phyloP scores from a whole-genome alignment of 31 red algal genomes.

The Pterothamnion heteromorphum region DNA sequence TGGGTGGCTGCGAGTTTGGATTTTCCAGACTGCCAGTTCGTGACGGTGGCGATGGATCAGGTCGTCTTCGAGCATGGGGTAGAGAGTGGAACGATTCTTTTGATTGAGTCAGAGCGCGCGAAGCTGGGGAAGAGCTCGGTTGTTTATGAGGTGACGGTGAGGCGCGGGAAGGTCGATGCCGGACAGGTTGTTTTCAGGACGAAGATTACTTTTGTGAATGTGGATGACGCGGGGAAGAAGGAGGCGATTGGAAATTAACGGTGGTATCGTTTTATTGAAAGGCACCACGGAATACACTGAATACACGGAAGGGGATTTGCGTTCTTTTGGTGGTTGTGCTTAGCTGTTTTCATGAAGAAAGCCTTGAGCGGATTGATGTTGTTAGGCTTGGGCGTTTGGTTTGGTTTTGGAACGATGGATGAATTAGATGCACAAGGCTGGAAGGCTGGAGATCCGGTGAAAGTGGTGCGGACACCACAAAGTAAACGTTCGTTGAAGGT shows the following conservation, averaged over 20 bases:
- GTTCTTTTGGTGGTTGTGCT: too few species aligned
- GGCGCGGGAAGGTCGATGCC: neutral
- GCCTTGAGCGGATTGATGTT: too few species aligned
- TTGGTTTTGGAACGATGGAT: too few species aligned
- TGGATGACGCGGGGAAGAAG: neutral
- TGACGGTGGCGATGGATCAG: constrained; percentile 10
- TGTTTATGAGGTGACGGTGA: neutral
- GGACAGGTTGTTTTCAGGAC: neutral
- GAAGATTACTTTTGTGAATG: constrained; percentile 6
- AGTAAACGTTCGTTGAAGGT: neutral
- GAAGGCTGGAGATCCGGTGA: too few species aligned
- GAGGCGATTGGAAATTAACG: neutral
- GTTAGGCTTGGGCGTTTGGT: too few species aligned
- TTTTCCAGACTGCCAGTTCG: constrained; percentile 20
- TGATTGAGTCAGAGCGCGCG: neutral
- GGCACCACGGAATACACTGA: too few species aligned
- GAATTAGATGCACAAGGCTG: too few species aligned
- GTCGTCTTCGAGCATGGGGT: constrained; percentile 1
- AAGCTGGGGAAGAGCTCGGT: neutral
- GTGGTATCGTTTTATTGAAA: too few species aligned
- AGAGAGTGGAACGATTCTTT: neutral
- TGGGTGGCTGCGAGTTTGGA: constrained; percentile 24
- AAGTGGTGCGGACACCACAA: too few species aligned
- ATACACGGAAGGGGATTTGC: too few species aligned
- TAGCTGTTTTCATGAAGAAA: too few species aligned